These are phyloP conservation scores for Penicillium paradoxum DNA, from an alignment of 495 filamentous ascomycete genomes.

Conservation along the genomic window DNA sequence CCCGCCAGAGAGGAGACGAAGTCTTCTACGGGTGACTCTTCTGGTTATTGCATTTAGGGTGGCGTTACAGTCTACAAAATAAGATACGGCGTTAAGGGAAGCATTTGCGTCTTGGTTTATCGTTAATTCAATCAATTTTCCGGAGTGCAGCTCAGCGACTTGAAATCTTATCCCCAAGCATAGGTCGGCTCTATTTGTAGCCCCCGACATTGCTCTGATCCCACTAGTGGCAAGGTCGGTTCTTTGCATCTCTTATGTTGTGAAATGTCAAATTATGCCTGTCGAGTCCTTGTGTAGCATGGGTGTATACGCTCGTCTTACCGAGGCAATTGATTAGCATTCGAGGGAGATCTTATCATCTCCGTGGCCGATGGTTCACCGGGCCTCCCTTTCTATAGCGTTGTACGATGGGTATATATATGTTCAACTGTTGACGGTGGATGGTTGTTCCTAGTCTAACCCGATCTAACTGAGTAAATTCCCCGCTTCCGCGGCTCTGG, in stretches of 20 bases:
- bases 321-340: no score
- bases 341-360: no score
- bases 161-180: neutral
- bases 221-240: no score
- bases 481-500: neutral
- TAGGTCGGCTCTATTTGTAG: neutral
- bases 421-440: neutral
- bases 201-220: neutral
- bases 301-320: no score
- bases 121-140: neutral
- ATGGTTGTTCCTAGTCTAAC: neutral
- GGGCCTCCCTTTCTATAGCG: no score
- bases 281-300: neutral
- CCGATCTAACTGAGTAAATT: neutral
- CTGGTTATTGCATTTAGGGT: conserved; percentile 11
- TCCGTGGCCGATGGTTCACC: no score
- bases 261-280: neutral
- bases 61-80: conserved; percentile 12
- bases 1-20: neutral
- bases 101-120: conserved; percentile 5
- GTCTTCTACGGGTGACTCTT: neutral
- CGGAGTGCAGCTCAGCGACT: neutral
- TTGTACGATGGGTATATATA: neutral
- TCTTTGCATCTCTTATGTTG: neutral
- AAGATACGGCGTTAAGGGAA: conserved; percentile 14